phyloP scores from a whole-genome alignment of 179 eudicot species.

The Beta lomatogona region DNA sequence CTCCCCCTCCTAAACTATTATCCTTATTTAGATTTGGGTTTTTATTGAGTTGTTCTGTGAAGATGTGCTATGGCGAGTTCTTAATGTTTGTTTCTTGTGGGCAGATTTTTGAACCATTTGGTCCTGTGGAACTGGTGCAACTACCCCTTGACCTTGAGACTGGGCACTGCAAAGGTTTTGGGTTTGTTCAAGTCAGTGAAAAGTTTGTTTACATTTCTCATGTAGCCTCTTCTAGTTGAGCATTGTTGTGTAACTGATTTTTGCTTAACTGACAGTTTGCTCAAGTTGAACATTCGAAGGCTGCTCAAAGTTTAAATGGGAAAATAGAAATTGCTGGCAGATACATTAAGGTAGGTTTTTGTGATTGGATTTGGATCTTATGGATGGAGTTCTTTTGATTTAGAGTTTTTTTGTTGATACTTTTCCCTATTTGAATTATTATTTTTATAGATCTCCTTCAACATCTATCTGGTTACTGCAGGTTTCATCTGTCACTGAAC shows the following conservation, averaged over 20 bases:
- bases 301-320: conserved; percentile 78
- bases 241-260: conserved; percentile 10
- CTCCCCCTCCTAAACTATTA: no score
- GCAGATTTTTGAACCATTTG: conserved; percentile 93
- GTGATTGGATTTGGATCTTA: neutral
- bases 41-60: neutral
- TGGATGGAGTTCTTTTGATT: neutral
- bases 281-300: conserved; percentile 83
- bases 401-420: neutral
- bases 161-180: conserved; percentile 94
- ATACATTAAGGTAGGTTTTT: conserved; percentile 61
- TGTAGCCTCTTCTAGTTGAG: neutral
- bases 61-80: neutral
- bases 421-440: neutral
- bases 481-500: conserved; percentile 91
- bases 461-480: conserved; percentile 24
- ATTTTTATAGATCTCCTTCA: neutral
- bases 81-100: conserved; percentile 18
- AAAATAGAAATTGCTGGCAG: conserved; percentile 93
- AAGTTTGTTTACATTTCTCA: neutral
- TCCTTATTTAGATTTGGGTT: neutral
- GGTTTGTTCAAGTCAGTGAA: conserved; percentile 82
- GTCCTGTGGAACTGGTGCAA: conserved; percentile 92
- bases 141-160: conserved; percentile 75
- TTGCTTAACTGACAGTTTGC: conserved; percentile 59